Conservation (phyloP, 306 rosid genomes). For the Cicer pinnatifidum region DNA sequence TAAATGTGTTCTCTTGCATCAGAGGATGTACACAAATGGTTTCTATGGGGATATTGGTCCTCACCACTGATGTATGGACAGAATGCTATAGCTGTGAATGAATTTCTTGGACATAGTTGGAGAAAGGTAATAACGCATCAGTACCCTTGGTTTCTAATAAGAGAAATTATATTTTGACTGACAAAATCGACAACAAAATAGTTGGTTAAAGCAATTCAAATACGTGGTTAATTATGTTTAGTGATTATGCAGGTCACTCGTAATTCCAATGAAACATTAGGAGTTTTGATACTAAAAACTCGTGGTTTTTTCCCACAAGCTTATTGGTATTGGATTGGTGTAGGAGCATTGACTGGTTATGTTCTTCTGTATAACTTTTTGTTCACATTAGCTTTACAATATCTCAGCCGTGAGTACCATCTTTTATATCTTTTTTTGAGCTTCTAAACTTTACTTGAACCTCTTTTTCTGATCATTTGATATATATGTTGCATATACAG, state of each 20-base stretch:
- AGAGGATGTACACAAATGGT: slow-evolving; percentile 73
- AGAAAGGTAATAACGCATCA: slow-evolving; percentile 53
- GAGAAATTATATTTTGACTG: no score
- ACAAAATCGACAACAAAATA: no score
- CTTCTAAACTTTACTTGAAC: not conserved
- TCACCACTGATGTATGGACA: slow-evolving; percentile 85
- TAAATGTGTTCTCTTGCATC: slow-evolving; percentile 36
- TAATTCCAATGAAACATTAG: slow-evolving; percentile 66
- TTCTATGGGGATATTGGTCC: slow-evolving; percentile 80
- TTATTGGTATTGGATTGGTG: slow-evolving; percentile 92
- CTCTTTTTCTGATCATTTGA: slow-evolving; percentile 6
- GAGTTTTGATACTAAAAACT: slow-evolving; percentile 67
- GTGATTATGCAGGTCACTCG: slow-evolving; percentile 56
- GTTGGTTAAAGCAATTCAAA: no score
- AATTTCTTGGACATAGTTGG: slow-evolving; percentile 80
- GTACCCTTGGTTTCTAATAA: not conserved
- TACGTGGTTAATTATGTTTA: no score
- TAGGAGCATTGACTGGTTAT: slow-evolving; percentile 78
- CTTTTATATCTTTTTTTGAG: not conserved
- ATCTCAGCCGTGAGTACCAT: slow-evolving; percentile 67
- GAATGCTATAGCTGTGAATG: slow-evolving; percentile 80
- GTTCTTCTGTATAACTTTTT: slow-evolving; percentile 66
- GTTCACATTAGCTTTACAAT: slow-evolving; percentile 65
- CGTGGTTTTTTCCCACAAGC: slow-evolving; percentile 77
- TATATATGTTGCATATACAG: slow-evolving; percentile 41